These are phyloP conservation scores for Lactarius hengduanensis DNA, from an alignment of 768 basidiomycete genomes.

Conservation along the genomic window DNA sequence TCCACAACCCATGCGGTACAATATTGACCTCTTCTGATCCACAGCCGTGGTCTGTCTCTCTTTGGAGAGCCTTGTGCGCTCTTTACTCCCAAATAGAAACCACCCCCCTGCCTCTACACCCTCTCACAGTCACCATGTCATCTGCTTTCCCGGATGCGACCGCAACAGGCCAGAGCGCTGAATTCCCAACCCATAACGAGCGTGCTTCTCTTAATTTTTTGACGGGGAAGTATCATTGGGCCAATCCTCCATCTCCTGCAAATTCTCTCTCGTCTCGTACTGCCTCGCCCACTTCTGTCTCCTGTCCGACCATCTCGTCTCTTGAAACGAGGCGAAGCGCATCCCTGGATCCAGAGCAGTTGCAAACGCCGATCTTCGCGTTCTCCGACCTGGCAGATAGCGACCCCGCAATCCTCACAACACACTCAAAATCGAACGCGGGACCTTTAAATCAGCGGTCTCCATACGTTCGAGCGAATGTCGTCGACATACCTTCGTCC, in stretches of 20 bases:
- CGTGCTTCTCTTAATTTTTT: conserved; percentile 10
- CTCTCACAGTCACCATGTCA: conserved; percentile 15
- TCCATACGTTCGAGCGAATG: neutral
- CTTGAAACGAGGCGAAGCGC: conserved; percentile 10
- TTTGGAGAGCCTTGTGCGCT: conserved; percentile 2
- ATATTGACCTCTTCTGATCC: neutral
- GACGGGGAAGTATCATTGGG: neutral
- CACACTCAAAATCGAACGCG: neutral
- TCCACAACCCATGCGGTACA: conserved; percentile 6
- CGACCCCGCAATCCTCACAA: neutral
- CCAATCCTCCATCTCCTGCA: conserved; percentile 4
- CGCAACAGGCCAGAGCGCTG: neutral
- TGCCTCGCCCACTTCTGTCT: conserved; percentile 13
- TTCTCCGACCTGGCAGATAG: neutral
- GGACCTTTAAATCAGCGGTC: neutral
- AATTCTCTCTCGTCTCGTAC: conserved; percentile 10
- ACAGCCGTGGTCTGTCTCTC: conserved; percentile 1
- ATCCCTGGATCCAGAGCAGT: conserved; percentile 8
- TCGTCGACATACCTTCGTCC: neutral
- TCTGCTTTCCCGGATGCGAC: conserved; percentile 9
- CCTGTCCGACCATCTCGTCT: conserved; percentile 20
- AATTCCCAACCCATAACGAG: conserved; percentile 1
- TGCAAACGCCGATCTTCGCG: conserved; percentile 10
- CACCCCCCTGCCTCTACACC: conserved; percentile 10
- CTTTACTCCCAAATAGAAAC: conserved; percentile 15